A percentile compares a stretch with the other conserved stretches of the same genome.
phyloP scores from a whole-genome alignment of 1,284 basidiomycete species.

The Laetiporus sulphureus region DNA sequence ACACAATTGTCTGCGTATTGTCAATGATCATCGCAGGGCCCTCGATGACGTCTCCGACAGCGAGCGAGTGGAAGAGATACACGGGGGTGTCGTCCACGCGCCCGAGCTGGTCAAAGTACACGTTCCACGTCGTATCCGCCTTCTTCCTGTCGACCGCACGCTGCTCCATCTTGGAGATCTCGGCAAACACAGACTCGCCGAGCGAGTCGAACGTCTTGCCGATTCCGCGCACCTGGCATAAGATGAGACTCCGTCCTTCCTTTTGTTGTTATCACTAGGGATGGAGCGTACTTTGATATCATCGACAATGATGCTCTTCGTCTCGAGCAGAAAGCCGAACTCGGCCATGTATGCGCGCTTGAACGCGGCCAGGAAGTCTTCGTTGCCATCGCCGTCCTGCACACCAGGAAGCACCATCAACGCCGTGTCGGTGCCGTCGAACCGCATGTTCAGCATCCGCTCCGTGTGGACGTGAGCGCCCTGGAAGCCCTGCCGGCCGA shows the following conservation, averaged over 20 bases:
- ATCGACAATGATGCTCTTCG: slow-evolving; percentile 78
- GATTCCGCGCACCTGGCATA: slow-evolving; percentile 59
- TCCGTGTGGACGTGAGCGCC: slow-evolving; percentile 66
- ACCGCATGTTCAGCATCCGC: slow-evolving; percentile 87
- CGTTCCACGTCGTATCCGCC: slow-evolving; percentile 49
- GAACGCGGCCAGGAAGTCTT: slow-evolving; percentile 81
- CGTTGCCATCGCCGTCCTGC: slow-evolving; percentile 46
- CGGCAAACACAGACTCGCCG: slow-evolving; percentile 74
- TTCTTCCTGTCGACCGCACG: slow-evolving; percentile 35
- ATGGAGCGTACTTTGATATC: slow-evolving; percentile 86
- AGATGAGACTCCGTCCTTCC: too few relatives aligned
- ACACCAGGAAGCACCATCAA: slow-evolving; percentile 74
- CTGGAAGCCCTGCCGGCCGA: slow-evolving; percentile 77
- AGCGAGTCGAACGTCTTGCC: slow-evolving; percentile 87
- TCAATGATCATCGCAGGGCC: slow-evolving; percentile 92
- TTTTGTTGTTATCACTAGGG: too few relatives aligned
- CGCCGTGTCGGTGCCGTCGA: slow-evolving; percentile 88
- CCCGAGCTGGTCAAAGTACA: slow-evolving; percentile 77
- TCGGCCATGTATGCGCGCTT: slow-evolving; percentile 71
- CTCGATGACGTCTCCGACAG: slow-evolving; percentile 61
- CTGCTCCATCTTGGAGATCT: slow-evolving; percentile 47
- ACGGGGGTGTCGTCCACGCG: slow-evolving; percentile 77
- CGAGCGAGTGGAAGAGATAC: slow-evolving; percentile 61
- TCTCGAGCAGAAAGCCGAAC: slow-evolving; percentile 89
- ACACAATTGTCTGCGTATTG: slow-evolving; percentile 86